These are phyloP conservation scores for Globisporangium canariense DNA, from an alignment of 352 stramenopile genomes.

Conservation along the genomic window DNA sequence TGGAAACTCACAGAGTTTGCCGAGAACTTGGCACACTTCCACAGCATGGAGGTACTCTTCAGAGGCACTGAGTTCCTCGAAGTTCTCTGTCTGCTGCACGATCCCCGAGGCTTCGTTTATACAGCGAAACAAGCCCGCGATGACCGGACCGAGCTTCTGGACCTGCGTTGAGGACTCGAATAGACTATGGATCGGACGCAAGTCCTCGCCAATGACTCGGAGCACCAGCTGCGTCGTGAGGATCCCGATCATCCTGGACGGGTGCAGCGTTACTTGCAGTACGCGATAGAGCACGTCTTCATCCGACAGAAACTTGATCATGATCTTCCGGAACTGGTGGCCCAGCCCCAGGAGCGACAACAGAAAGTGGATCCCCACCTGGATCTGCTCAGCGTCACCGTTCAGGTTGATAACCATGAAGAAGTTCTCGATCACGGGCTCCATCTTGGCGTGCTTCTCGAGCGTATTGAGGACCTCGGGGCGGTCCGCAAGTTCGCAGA, in stretches of 20 bases:
- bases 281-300: conserved; percentile 64
- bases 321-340: conserved; percentile 57
- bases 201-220: conserved; percentile 59
- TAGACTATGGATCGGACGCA: conserved; percentile 37
- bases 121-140: conserved; percentile 55
- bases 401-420: conserved; percentile 70
- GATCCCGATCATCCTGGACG: conserved; percentile 58
- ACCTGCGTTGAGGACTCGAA: conserved; percentile 38
- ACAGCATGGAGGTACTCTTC: conserved; percentile 73
- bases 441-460: conserved; percentile 51
- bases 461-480: conserved; percentile 50
- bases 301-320: conserved; percentile 49
- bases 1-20: conserved; percentile 51
- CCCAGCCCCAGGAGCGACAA: conserved; percentile 44
- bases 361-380: conserved; percentile 65
- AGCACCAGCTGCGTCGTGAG: conserved; percentile 50
- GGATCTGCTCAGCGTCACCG: conserved; percentile 50
- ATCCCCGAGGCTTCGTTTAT: conserved; percentile 41
- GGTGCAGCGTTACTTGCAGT: conserved; percentile 64
- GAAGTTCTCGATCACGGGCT: conserved; percentile 42
- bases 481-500: conserved; percentile 60
- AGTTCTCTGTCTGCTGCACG: conserved; percentile 40
- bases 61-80: conserved; percentile 40
- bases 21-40: conserved; percentile 52
- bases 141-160: conserved; percentile 42